Evolutionary conservation across 768 basidiomycete genomes (phyloP), one percentile per base, ranked within the genome.

Genomic region (Lactarius indigo): DNA sequence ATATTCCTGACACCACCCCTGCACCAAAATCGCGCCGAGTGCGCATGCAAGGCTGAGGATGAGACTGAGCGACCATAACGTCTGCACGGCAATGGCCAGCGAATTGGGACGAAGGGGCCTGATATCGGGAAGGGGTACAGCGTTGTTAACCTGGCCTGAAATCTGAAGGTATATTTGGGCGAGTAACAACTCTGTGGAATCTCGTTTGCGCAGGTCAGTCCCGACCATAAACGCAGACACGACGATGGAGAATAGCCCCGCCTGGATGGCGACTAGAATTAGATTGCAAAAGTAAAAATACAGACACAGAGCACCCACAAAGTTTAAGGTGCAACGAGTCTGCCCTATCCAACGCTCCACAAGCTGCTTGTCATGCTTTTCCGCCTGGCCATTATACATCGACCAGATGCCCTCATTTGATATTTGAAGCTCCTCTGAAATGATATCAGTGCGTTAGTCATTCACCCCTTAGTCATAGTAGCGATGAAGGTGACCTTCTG

Each of bases 51-150:
- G 42, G 30, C 65, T 59, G 41, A 63, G 61, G 20, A 41, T 13
- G 41, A 69, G 42, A 26, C 67, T 69, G 57, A 69, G 57, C 3
- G 58, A 20, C 68, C 68, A 69, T 17, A 69, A 26, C 35, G 55
- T 57, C 37, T 59, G 59, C 44, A 54, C 47, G n/a, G 64, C 59
- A 5, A 68, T 6, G 37, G 50, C 50, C 2, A 63, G 57, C 5
- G 28, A 4, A 5, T 23, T 54, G 37, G 61, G 65, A 3, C 17
- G 18, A 35, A 50, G 37, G 47, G 39, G 15, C 8, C 28, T 17
- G 31, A 59, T 8, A 54, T 18, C 30, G 3, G 28, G 39, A 31
- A 26, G 15, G n/a, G 59, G 39, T 28, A 39, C 7, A 12, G 37
- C 26, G 4, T 30, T 18, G 7, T 13, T n/a, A n/a, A n/a, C 2